Base-by-base conservation (phyloP, 2,329 filamentous ascomycete species). In the Diaporthe eres region DNA sequence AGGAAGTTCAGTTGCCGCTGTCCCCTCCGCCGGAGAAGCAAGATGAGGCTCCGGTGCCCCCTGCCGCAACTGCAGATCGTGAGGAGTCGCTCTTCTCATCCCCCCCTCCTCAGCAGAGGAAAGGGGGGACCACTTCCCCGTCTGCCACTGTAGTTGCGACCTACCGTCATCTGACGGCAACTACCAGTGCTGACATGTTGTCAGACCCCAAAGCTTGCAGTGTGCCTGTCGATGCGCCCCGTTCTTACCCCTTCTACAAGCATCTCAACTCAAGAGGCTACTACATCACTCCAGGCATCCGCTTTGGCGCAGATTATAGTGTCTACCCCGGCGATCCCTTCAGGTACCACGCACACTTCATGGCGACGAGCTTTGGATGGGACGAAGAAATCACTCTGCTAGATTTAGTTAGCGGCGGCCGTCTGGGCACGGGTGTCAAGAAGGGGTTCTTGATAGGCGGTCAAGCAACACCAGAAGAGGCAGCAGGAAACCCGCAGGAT, bases 311-410 rank as follows among this genome's bases (percentile, higher is more conserved):
- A 80, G 92, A 97, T 81, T 98, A 98, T 85, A 95, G 95, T 79
- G 95, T 97, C 7, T 99, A 99, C 81, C 97, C 97, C 0, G 97
- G 97, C 61, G 97, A 99, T 82, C 95, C 97, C 1, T 88, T 99
- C 71, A 93, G 97, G 15, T 99, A 97, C 83, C 97, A 99, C 84
- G 97, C 95, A 61, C 97, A 99, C 83, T 98, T 98, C 83, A 90
- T 98, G 80, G 94, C 93, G 10, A 94, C 93, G n/a, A 92, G 94
- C 44, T 91, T 94, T 79, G 92, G 88, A n/a, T 98, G 95, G 95
- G 92, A 98, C 77, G 91, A 98, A 80, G 92, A 95, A 79, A 93
- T 99, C 74, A 90, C 94, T 51, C 87, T 98, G 81, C 89, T 98
- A 79, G 94, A 98, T 79, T 87, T 99, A 19, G 93, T 98, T 22